Percentiles rank a stretch among this genome's conserved stretches.
Conservation (phyloP, 768 basidiomycete species). For the Chiua virens region DNA sequence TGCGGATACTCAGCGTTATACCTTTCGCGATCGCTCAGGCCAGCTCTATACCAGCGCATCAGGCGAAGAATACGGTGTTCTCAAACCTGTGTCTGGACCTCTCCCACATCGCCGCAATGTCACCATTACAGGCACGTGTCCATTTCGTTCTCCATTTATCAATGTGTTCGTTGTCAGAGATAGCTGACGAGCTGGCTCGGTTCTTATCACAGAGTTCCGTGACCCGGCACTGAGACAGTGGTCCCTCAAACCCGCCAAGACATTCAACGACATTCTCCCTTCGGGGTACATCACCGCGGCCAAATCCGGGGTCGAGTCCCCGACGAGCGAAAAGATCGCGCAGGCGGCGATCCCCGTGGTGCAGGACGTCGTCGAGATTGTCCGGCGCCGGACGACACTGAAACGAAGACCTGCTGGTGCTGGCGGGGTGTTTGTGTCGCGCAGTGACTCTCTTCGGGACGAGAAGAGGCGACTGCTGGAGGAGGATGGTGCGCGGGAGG, state of each 20-base stretch:
- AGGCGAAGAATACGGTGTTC: constrained; percentile 43
- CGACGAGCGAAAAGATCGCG: constrained; percentile 28
- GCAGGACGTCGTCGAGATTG: constrained; percentile 34
- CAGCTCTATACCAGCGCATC: constrained; percentile 45
- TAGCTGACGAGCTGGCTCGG: background rate
- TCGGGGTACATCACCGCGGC: constrained; percentile 43
- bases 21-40: constrained; percentile 47
- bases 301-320: constrained; percentile 15
- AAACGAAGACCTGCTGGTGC: background rate
- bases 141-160: constrained; percentile 9
- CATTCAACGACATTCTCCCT: constrained; percentile 51
- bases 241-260: constrained; percentile 26
- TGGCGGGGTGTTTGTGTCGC: constrained; percentile 9
- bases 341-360: constrained; percentile 41
- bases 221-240: constrained; percentile 27
- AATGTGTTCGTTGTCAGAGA: background rate
- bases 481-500: constrained; percentile 13
- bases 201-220: constrained; percentile 19
- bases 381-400: constrained; percentile 22
- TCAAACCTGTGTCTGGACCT: constrained; percentile 36
- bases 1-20: constrained; percentile 50
- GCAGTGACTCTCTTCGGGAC: constrained; percentile 11
- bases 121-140: constrained; percentile 23
- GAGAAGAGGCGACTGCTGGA: constrained; percentile 23
- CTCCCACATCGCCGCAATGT: constrained; percentile 26